Conservation (phyloP, 345 rosid genomes). For the Gossypium thurberi region DNA sequence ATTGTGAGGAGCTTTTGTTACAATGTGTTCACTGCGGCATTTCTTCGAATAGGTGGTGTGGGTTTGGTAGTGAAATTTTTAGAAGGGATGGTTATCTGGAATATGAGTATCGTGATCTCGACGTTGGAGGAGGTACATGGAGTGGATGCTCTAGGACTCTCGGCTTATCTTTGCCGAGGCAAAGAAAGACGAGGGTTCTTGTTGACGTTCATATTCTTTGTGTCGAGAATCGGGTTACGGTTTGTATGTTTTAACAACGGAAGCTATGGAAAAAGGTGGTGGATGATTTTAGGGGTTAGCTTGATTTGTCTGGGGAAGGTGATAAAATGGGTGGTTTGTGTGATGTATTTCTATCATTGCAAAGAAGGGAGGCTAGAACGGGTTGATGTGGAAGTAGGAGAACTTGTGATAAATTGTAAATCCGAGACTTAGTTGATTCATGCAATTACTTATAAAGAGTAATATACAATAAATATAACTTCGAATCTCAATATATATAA, state of each 20-base stretch:
- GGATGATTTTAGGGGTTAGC: not conserved
- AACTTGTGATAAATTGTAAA: too few relatives aligned
- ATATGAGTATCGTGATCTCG: not conserved
- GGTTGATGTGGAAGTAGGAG: not conserved
- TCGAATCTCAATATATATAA: too few relatives aligned
- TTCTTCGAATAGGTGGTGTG: not conserved
- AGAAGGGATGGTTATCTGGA: not conserved
- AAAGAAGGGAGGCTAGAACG: not conserved
- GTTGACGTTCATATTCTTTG: not conserved
- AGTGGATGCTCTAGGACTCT: not conserved
- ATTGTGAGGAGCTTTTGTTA: not conserved
- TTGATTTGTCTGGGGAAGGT: not conserved
- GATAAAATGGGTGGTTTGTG: not conserved
- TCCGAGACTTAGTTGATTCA: too few relatives aligned
- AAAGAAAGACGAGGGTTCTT: slow-evolving; percentile 6
- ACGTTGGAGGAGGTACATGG: not conserved
- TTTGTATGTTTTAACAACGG: not conserved
- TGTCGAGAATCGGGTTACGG: not conserved
- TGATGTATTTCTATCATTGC: not conserved
- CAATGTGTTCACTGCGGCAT: not conserved
- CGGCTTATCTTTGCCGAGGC: slow-evolving; percentile 9
- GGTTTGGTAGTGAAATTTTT: not conserved
- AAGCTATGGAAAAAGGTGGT: not conserved
- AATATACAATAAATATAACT: too few relatives aligned
- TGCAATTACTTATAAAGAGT: too few relatives aligned